Evolutionary conservation across 2,329 filamentous ascomycete genomes (phyloP), one percentile per base, ranked within the genome.

Genomic region (Diaporthe australafricana): DNA sequence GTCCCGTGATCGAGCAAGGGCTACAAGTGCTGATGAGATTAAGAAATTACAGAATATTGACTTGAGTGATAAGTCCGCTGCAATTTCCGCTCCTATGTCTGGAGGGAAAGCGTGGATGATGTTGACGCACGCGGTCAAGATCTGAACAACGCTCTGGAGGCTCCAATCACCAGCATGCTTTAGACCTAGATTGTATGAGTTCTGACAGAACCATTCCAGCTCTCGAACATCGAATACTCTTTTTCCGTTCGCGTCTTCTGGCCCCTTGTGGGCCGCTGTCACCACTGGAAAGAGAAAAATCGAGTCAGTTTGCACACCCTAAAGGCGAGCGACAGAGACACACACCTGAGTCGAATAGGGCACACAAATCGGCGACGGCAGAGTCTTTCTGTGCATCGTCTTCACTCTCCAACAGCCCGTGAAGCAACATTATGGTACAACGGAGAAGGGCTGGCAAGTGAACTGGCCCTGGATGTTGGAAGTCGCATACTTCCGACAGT

Each of bases 191-290:
- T 96, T 97, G 83, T 97, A 97, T 1, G 92, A 88, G 74, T 93
- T 96, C 74, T 91, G 91, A 47, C 91, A 92, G 79, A 97, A 95
- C 94, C 94, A 97, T 75, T 95, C 88, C 4, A 97, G 84, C 76
- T 98, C 94, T 3, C 85, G 79, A 0, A 86, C 71, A 0, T 87
- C 88, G 77, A 95, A 94, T 1, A 86, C 71, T 73, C 81, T 88
- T 40, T 81, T 80, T 11, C 83, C 84, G 22, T 83, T 76, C 50
- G 76, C 79, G 74, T 83, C 83, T 66, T 78, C 83, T 3, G 77
- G 82, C 22, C 79, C 80, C 72, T 81, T 75, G 40, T 83, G 75
- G 40, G 81, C 86, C 30, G 85, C 82, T 52, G 84, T 83, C 2
- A 81, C 80, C 22, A 86, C 86, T 80, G 81, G 25, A 7, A 7